Evolutionary conservation across 2,329 filamentous ascomycete species (phyloP).

Genomic region (Orbilia javanica): DNA sequence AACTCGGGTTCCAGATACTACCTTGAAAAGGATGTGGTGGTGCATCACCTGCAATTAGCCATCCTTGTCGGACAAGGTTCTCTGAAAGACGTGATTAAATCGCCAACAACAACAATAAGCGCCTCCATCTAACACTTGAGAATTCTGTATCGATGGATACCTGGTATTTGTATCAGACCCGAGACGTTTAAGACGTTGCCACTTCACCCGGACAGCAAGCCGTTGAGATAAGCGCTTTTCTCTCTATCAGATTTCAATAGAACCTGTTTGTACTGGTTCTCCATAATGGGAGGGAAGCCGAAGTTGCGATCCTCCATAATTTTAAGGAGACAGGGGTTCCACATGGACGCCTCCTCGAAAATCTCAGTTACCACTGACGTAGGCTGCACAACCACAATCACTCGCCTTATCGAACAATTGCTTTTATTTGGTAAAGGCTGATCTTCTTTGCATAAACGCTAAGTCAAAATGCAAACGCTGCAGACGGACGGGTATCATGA

Average conservation of each 20-base stretch:
- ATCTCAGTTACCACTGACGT: slow-evolving; percentile 43
- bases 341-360: slow-evolving; percentile 48
- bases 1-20: background rate
- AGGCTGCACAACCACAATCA: slow-evolving; percentile 8
- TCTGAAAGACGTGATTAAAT: slow-evolving; percentile 33
- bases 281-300: background rate
- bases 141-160: slow-evolving; percentile 17
- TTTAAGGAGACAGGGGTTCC: slow-evolving; percentile 46
- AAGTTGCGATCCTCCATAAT: slow-evolving; percentile 36
- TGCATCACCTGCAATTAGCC: slow-evolving; percentile 56
- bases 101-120: slow-evolving; percentile 43
- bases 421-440: slow-evolving; percentile 7
- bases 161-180: slow-evolving; percentile 27
- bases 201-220: background rate
- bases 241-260: slow-evolving; percentile 15
- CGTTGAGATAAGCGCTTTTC: slow-evolving; percentile 43
- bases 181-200: slow-evolving; percentile 28
- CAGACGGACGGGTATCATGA: slow-evolving; percentile 36
- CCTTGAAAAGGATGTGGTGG: slow-evolving; percentile 23
- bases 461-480: slow-evolving; percentile 30
- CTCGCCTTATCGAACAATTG: slow-evolving; percentile 25
- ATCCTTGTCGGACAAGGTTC: slow-evolving; percentile 37
- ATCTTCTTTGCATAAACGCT: slow-evolving; percentile 18
- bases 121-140: slow-evolving; percentile 24
- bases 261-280: slow-evolving; percentile 4